Base-by-base conservation (phyloP, 1,284 basidiomycete species). In the Ceratobasidium sp. region DNA sequence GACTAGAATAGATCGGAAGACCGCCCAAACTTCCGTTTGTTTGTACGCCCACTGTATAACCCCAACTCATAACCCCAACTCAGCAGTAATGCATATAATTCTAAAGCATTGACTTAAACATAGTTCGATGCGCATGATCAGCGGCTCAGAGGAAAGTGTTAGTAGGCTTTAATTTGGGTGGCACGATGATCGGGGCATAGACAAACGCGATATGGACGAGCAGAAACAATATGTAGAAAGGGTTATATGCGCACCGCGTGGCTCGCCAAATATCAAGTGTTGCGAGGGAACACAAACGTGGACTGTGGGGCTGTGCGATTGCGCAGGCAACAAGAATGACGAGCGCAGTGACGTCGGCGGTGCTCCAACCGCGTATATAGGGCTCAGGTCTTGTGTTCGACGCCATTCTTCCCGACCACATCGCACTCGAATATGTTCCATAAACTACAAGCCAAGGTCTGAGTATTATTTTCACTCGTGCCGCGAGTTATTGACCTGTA, bases 281-380 rank as follows among this genome's bases (percentile, higher is more conserved):
- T 51, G 46, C 69, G 31, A 19, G 61, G n/a, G 56, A 59, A 61
- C 29, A 27, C 41, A 46, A 61, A 59, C 56, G 34, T 61, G 27
- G 27, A 16, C 14, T 14, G 31, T 72, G 66, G 27, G 69, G 56
- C 69, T 72, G 69, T 72, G 69, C 56, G 49, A 72, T 56, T 72
- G 56, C 69, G 69, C 58, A 72, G 56, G 34, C 56, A 29, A 59
- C 53, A 68, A 41, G 53, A 48, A 72, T 72, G 69, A 72, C 56
- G 69, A 61, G 37, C 37, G 43, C 56, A 62, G 69, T 72, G 69
- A 72, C 69, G 64, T 51, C 64, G 64, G 64, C 56, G 8, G 69
- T 61, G 69, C 69, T 62, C 69, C 58, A 72, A 46, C 37, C 69
- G 69, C 56, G 61, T 72, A 72, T 72, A 72, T 61, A 72, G 29